Conservation (phyloP, 768 basidiomycete genomes). For the Naganishia kalamii region DNA sequence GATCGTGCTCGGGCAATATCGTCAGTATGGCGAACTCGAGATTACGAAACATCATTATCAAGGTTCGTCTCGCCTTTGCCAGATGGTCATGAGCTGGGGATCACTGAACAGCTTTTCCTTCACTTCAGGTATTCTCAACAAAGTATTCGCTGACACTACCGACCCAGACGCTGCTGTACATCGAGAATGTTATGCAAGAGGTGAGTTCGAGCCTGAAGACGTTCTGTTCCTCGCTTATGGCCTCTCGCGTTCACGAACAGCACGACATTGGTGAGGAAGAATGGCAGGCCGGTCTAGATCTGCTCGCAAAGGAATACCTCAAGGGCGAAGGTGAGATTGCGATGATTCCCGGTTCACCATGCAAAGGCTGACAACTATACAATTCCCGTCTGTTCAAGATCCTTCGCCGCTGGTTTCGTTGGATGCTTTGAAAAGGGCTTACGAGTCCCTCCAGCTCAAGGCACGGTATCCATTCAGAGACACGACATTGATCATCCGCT, state of each 20-base stretch:
- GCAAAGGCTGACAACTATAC: neutral
- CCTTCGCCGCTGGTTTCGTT: constrained; percentile 43
- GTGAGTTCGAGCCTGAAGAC: constrained; percentile 18
- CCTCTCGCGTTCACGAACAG: neutral
- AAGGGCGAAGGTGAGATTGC: constrained; percentile 42
- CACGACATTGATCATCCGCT: neutral
- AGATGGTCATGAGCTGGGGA: neutral
- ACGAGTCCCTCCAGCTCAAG: constrained; percentile 35
- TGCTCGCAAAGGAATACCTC: constrained; percentile 45
- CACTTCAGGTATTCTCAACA: constrained; percentile 43
- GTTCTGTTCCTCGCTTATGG: neutral
- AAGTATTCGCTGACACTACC: constrained; percentile 45
- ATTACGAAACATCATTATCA: constrained; percentile 21
- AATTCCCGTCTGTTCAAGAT: constrained; percentile 24
- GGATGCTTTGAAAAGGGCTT: constrained; percentile 38
- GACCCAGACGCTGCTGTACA: constrained; percentile 37
- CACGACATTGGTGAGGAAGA: constrained; percentile 30
- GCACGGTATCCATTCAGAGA: neutral
- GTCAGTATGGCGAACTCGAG: constrained; percentile 18
- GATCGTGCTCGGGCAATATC: neutral
- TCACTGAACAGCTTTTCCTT: too few species aligned
- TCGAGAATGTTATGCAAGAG: constrained; percentile 40
- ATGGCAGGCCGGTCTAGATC: constrained; percentile 40
- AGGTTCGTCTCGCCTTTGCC: neutral
- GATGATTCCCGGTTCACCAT: neutral